A percentile compares a stretch with the other conserved stretches of the same genome.
phyloP scores from a whole-genome alignment of 768 basidiomycete species.

The Lactarius pseudohatsudake region DNA sequence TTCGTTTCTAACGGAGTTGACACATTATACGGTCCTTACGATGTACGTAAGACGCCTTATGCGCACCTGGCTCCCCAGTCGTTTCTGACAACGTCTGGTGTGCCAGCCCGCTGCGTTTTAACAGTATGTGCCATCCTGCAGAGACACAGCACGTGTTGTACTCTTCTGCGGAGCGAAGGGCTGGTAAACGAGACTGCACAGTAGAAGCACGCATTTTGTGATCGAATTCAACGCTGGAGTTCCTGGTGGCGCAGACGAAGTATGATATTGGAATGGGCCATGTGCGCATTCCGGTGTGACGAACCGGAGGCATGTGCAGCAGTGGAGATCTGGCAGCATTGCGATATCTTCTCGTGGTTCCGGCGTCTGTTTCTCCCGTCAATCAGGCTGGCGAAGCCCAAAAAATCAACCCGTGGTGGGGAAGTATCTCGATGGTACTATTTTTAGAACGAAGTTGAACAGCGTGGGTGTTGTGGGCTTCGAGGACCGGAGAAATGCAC shows the following conservation, averaged over 20 bases:
- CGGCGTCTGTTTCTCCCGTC: neutral
- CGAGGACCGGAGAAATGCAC: neutral
- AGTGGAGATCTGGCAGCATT: neutral
- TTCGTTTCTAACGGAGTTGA: too few species aligned
- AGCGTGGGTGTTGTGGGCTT: neutral
- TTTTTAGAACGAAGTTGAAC: neutral
- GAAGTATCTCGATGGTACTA: neutral
- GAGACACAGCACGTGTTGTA: neutral
- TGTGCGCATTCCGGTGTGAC: neutral
- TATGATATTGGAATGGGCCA: neutral
- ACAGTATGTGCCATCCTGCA: neutral
- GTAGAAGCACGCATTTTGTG: neutral
- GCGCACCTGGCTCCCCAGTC: too few species aligned
- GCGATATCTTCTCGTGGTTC: neutral
- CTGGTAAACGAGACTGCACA: neutral
- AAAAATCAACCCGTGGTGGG: neutral
- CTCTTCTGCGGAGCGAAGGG: neutral
- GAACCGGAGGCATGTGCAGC: neutral
- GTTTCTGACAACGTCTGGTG: too few species aligned
- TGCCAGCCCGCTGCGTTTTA: too few species aligned
- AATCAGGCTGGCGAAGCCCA: neutral
- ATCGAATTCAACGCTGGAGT: neutral
- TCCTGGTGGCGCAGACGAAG: neutral
- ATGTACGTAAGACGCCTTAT: too few species aligned
- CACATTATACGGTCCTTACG: too few species aligned